These are phyloP conservation scores for Lasiodiplodia theobromae DNA, from an alignment of 2,329 filamentous ascomycete genomes.

Conservation along the genomic window DNA sequence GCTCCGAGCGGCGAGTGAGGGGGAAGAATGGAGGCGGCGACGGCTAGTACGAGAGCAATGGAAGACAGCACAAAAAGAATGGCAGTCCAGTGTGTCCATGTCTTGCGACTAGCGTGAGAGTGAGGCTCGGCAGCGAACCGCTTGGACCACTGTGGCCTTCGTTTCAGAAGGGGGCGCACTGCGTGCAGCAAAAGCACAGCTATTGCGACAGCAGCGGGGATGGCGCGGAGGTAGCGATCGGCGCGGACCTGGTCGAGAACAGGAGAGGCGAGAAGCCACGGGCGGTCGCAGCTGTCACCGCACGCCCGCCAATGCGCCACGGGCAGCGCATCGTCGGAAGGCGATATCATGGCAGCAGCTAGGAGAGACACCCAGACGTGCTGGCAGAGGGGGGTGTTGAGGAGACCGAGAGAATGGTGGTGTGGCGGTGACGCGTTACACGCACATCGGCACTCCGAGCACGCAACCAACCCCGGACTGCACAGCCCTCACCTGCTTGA, in stretches of 20 bases:
- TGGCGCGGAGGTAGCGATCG: conserved; percentile 14
- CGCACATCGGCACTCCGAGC: conserved; percentile 13
- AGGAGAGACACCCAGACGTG: background rate
- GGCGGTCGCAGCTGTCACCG: background rate
- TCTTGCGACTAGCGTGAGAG: background rate
- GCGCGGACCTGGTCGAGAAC: background rate
- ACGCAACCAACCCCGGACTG: conserved; percentile 9
- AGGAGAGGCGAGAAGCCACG: background rate
- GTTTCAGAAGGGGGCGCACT: background rate
- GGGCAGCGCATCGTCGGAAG: conserved; percentile 14
- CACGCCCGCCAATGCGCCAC: conserved; percentile 12
- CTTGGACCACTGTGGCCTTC: conserved; percentile 19
- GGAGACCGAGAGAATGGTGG: background rate
- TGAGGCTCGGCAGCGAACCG: conserved; percentile 20
- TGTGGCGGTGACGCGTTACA: conserved; percentile 26
- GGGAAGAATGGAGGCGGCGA: conserved; percentile 4
- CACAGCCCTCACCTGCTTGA: background rate
- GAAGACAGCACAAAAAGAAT: conserved; percentile 16
- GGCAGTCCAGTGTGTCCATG: conserved; percentile 25
- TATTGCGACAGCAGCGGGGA: conserved; percentile 1
- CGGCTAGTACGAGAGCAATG: background rate
- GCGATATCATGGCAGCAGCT: conserved; percentile 3
- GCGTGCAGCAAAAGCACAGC: conserved; percentile 5
- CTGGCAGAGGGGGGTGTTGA: background rate
- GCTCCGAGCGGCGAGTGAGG: background rate